A percentile compares a stretch with the other conserved stretches of the same genome.
These are phyloP conservation scores for Neonectria hederae DNA, from an alignment of 2,329 filamentous ascomycete genomes.

Conservation along the genomic window DNA sequence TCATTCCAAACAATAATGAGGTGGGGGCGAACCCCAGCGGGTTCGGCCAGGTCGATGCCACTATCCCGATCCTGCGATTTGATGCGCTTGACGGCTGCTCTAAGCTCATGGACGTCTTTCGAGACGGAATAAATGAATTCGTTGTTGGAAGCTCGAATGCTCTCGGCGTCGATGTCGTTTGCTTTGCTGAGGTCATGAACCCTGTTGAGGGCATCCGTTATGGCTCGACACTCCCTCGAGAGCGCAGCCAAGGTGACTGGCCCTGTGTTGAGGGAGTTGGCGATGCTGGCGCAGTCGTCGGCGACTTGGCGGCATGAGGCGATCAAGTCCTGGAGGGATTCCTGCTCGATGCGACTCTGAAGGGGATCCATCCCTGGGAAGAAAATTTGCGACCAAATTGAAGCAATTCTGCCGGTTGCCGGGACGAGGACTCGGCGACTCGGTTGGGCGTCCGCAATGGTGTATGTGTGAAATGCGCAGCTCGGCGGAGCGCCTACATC, in stretches of 20 bases:
- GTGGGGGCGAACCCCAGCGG: slow-evolving; percentile 19
- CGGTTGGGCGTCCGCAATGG: slow-evolving; percentile 4
- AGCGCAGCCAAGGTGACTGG: slow-evolving; percentile 39
- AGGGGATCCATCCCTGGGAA: slow-evolving; percentile 36
- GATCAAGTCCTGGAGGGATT: slow-evolving; percentile 39
- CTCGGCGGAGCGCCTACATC: slow-evolving; percentile 5
- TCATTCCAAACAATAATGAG: slow-evolving; percentile 44
- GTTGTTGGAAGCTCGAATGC: slow-evolving; percentile 39
- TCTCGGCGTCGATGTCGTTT: slow-evolving; percentile 30
- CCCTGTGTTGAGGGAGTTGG: slow-evolving; percentile 42
- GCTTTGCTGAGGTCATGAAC: slow-evolving; percentile 38
- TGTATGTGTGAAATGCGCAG: slow-evolving; percentile 4
- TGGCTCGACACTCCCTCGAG: slow-evolving; percentile 40
- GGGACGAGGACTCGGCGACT: neutral
- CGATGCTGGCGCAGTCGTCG: slow-evolving; percentile 38
- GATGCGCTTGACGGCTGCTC: slow-evolving; percentile 40
- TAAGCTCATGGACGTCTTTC: slow-evolving; percentile 40
- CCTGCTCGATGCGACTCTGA: slow-evolving; percentile 36
- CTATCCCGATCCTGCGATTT: slow-evolving; percentile 41
- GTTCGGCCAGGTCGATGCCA: slow-evolving; percentile 40
- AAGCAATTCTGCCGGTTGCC: slow-evolving; percentile 3
- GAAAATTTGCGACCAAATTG: slow-evolving; percentile 20
- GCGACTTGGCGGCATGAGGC: slow-evolving; percentile 40
- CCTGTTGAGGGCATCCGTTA: slow-evolving; percentile 41
- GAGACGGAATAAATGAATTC: slow-evolving; percentile 40